Evolutionary conservation across 2,329 filamentous ascomycete genomes (phyloP).

Genomic region (Aspergillus niger): DNA sequence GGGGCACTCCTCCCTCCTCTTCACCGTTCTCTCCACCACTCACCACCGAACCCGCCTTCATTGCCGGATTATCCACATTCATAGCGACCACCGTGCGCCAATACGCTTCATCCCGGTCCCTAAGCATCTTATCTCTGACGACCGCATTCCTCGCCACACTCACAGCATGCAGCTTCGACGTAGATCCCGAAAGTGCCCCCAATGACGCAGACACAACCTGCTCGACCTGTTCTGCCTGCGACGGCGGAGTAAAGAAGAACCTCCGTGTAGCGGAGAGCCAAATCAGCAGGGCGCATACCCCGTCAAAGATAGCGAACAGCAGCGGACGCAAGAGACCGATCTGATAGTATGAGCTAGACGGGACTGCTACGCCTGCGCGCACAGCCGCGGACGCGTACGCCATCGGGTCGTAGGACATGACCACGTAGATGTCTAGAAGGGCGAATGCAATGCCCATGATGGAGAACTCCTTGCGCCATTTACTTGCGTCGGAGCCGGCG

Average conservation of each 20-base stretch:
- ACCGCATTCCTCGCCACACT: slow-evolving; percentile 80
- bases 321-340: slow-evolving; percentile 64
- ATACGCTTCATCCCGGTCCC: slow-evolving; percentile 68
- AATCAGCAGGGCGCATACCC: slow-evolving; percentile 63
- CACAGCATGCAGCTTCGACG: slow-evolving; percentile 69
- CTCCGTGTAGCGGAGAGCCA: slow-evolving; percentile 80
- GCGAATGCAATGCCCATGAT: slow-evolving; percentile 62
- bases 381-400: slow-evolving; percentile 60
- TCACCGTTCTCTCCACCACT: slow-evolving; percentile 53
- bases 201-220: slow-evolving; percentile 49
- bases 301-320: slow-evolving; percentile 66
- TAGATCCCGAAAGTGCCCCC: slow-evolving; percentile 59
- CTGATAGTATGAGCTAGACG: slow-evolving; percentile 35
- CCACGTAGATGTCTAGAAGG: slow-evolving; percentile 65
- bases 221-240: slow-evolving; percentile 68
- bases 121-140: slow-evolving; percentile 70
- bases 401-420: slow-evolving; percentile 63
- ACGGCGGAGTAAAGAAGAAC: slow-evolving; percentile 66
- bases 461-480: slow-evolving; percentile 73
- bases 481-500: slow-evolving; percentile 62
- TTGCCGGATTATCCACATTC: slow-evolving; percentile 36
- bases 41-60: neutral
- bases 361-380: slow-evolving; percentile 64
- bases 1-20: slow-evolving; percentile 64
- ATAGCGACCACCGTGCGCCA: slow-evolving; percentile 63